Base-by-base conservation (phyloP, 108 stramenopile genomes). In the Chaetoceros tenuissimus region DNA sequence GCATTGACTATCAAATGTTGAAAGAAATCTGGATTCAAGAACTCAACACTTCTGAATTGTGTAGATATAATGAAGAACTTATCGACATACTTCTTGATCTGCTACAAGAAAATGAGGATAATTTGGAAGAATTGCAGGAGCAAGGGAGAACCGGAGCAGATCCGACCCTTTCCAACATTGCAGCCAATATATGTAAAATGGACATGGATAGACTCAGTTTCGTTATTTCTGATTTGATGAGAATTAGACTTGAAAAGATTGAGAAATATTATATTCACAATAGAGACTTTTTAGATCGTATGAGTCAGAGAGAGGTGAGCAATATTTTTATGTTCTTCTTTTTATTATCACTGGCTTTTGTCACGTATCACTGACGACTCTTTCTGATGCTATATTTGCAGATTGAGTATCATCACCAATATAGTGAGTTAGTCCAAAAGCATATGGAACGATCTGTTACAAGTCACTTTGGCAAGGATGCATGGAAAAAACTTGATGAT, bases 301-400 rank as follows among this genome's bases (percentile, higher is more conserved):
- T 78, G 73, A 72, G 73, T 31, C 61, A 69, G 34, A 63, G 67
- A 40, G 77, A 78, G 73, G 77, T 78, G 43, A 60, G 73, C 13
- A 28, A 13, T 21, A 53, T 2, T 24, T 3, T 24, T 5, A 3
- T 24, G 20, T n/a, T 53, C 29, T 19, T 27, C 20, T 23, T 19
- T 27, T 3, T 13, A 2, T 27, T 24, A 2, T 5, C 23, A 7
- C 2, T 53, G 2, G n/a, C n/a, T n/a, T n/a, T n/a, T n/a, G n/a
- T n/a, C n/a, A n/a, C n/a, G n/a, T n/a, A n/a, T n/a, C n/a, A n/a
- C n/a, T n/a, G n/a, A n/a, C 13, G 8, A 40, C 34, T 40, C 5
- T 40, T 40, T 13, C 34, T 40, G 13, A 5, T 40, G 34, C 34
- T 40, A n/a, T 53, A 2, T 24, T 23, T 53, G 23, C 22, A 56